Percentiles rank a stretch among this genome's conserved stretches.
phyloP scores from a whole-genome alignment of 371 early-diverging fungal genomes.

The Basidiobolus meristosporus region DNA sequence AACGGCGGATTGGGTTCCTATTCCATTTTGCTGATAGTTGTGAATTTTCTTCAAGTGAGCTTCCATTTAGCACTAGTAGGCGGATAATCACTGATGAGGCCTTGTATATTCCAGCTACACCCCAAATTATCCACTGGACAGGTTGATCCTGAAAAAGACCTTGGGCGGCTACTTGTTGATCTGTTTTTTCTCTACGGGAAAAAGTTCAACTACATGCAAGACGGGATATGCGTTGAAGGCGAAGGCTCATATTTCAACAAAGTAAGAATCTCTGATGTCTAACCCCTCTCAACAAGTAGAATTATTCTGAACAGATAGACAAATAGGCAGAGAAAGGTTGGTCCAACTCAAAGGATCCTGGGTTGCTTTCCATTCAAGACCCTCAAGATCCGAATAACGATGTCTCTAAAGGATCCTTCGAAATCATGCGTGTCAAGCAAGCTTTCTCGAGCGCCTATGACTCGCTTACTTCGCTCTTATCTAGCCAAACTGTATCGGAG shows the following conservation, averaged over 20 bases:
- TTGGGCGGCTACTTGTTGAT: conserved; percentile 82
- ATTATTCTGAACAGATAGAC: no score
- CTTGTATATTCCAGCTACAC: conserved; percentile 35
- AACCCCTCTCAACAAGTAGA: no score
- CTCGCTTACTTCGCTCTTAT: no score
- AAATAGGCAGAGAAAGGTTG: no score
- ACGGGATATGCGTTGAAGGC: conserved; percentile 41
- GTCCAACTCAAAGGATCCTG: no score
- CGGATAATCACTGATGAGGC: neutral
- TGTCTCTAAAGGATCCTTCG: neutral
- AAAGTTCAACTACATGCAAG: conserved; percentile 40
- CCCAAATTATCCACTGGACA: conserved; percentile 46
- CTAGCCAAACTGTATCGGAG: no score
- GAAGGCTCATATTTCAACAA: conserved; percentile 23
- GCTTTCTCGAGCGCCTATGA: neutral
- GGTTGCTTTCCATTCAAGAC: neutral
- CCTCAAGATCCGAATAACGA: neutral
- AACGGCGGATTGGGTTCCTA: conserved; percentile 92
- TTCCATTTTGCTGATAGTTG: conserved; percentile 61
- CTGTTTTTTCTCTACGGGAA: conserved; percentile 87
- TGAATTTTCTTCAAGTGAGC: conserved; percentile 65
- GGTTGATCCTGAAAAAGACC: conserved; percentile 51
- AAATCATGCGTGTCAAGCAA: neutral
- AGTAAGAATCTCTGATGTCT: neutral
- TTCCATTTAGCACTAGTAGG: neutral